A percentile compares a stretch with the other conserved stretches of the same genome.
phyloP scores from a whole-genome alignment of 257 asterid species.

The Solanum clarkiae region DNA sequence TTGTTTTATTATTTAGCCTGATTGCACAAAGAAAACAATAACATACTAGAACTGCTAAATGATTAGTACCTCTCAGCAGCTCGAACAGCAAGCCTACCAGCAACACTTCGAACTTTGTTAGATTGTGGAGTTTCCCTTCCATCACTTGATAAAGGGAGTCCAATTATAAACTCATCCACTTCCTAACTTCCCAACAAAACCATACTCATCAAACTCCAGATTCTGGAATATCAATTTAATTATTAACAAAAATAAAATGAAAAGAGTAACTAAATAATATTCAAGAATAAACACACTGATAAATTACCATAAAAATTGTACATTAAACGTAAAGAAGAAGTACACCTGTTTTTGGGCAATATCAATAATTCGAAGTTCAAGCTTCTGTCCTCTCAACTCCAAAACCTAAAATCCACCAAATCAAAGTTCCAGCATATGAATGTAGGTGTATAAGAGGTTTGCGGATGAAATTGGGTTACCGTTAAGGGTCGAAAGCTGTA shows the following conservation, averaged over 20 bases:
- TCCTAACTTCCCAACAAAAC: conserved; percentile 30
- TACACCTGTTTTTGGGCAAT: conserved; percentile 65
- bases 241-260: background rate
- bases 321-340: background rate
- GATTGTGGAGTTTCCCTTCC: conserved; percentile 85
- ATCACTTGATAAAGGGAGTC: conserved; percentile 64
- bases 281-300: background rate
- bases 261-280: background rate
- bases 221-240: background rate
- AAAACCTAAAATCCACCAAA: conserved; percentile 34
- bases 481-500: conserved; percentile 62
- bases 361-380: conserved; percentile 63
- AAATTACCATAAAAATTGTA: background rate
- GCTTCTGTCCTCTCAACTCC: conserved; percentile 78
- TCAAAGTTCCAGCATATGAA: background rate
- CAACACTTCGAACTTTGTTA: conserved; percentile 83
- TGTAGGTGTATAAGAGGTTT: background rate
- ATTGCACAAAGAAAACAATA: background rate
- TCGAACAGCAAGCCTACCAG: conserved; percentile 77
- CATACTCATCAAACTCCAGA: background rate
- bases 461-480: conserved; percentile 16
- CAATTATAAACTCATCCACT: conserved; percentile 89
- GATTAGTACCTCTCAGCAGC: conserved; percentile 69
- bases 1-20: background rate
- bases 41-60: background rate